Evolutionary conservation across 257 asterid species (phyloP), one percentile per base, ranked within the genome.

Genomic region (Eustoma russellianum): DNA sequence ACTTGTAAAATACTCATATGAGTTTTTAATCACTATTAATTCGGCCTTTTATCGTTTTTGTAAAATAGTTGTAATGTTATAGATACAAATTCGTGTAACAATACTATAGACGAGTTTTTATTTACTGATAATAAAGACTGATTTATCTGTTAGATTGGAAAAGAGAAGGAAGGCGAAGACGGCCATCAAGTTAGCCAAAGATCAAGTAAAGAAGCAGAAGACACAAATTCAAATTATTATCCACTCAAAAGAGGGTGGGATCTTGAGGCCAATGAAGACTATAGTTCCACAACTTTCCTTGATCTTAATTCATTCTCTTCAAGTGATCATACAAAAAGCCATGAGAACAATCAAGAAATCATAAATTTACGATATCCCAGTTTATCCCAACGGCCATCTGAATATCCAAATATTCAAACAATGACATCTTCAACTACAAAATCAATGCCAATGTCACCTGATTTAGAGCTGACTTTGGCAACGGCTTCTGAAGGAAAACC

Each of bases 401-500:
- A 66, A 48, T 56, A 43, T 54, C 17, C 47, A 72, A 48, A 41
- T 40, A 63, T 48, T 41, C 34, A 11, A 13, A 2, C 30, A 47
- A 51, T 54, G 17, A 13, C 53, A 13, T 16, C 54, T 10, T 53
- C 70, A n/a, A 28, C 55, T 14, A 38, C 67, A 10, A 34, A 5
- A 44, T 30, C 61, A 44, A 0, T 9, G 17, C 28, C 15, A 48
- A 54, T 13, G 30, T 54, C 41, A 15, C 74, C 71, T 49, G 74
- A 73, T 18, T 66, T 83, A 70, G 86, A 78, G 69, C 77, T 83
- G 51, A 71, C 78, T 13, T 73, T 83, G 41, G 73, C 76, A 63
- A 53, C 56, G 14, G 30, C 38, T 57, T 61, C 18, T 60, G 57
- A 69, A 55, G 52, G 40, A 7, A 45, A 66, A 44, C 47, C 69